phyloP scores from a whole-genome alignment of 1,284 basidiomycete genomes.

The Veloboletus limbatus region DNA sequence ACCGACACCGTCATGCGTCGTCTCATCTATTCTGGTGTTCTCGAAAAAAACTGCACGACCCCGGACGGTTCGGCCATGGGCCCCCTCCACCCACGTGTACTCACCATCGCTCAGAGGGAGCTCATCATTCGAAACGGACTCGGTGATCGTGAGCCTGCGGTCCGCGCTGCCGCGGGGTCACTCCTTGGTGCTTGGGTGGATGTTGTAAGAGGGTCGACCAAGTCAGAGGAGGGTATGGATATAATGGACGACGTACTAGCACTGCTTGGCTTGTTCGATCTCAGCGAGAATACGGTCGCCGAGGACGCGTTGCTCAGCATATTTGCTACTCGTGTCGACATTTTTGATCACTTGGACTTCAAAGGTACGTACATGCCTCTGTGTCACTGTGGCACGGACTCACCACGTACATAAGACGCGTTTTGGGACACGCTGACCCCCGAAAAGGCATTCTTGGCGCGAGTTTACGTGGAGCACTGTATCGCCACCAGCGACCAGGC shows the following conservation, averaged over 20 bases:
- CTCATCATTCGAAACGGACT: conserved; percentile 78
- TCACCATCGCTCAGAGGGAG: conserved; percentile 78
- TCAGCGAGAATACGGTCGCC: conserved; percentile 55
- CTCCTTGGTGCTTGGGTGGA: conserved; percentile 81
- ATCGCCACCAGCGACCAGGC: conserved; percentile 60
- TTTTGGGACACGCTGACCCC: conserved; percentile 81
- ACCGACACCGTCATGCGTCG: conserved; percentile 81
- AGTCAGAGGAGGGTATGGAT: conserved; percentile 41
- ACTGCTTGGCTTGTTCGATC: conserved; percentile 65
- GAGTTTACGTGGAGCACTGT: conserved; percentile 85
- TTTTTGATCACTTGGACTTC: conserved; percentile 69
- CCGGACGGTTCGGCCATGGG: conserved; percentile 39
- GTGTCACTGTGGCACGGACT: not conserved
- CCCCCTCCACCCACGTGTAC: conserved; percentile 62
- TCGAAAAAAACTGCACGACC: conserved; percentile 34
- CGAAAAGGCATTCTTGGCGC: conserved; percentile 80
- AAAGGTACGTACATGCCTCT: conserved; percentile 49
- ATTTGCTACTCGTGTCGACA: conserved; percentile 58
- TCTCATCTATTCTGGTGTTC: conserved; percentile 72
- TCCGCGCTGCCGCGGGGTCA: conserved; percentile 76
- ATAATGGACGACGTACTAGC: conserved; percentile 52
- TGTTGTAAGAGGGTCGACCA: conserved; percentile 47
- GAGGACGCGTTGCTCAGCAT: conserved; percentile 67
- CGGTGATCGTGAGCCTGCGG: conserved; percentile 83
- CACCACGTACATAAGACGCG: conserved; percentile 44